phyloP scores from a whole-genome alignment of 805 yeast species.

The Torulaspora microellipsoides region DNA sequence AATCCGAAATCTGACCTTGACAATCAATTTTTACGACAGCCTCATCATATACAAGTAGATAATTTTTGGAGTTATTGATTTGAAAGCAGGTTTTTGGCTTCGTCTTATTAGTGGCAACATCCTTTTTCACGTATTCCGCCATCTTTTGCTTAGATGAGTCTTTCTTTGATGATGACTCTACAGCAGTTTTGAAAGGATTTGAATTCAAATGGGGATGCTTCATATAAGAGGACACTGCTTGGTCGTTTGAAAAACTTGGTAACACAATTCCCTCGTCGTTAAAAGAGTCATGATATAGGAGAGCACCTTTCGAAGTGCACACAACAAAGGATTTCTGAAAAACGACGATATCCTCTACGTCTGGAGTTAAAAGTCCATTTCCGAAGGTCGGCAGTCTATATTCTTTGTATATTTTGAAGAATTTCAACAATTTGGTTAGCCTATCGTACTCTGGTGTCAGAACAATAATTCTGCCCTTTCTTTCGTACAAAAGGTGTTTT shows the following conservation, averaged over 20 bases:
- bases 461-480: slow-evolving; percentile 45
- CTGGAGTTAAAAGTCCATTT: slow-evolving; percentile 50
- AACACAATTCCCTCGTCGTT: slow-evolving; percentile 51
- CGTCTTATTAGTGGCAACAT: slow-evolving; percentile 35
- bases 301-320: slow-evolving; percentile 63
- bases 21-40: slow-evolving; percentile 64
- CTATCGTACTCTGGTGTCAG: slow-evolving; percentile 35
- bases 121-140: slow-evolving; percentile 37
- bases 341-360: slow-evolving; percentile 55
- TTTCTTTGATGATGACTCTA: slow-evolving; percentile 23
- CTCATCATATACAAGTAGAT: slow-evolving; percentile 63
- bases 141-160: slow-evolving; percentile 30
- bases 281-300: slow-evolving; percentile 49
- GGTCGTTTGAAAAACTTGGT: slow-evolving; percentile 51
- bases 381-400: slow-evolving; percentile 52
- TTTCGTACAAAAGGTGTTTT: slow-evolving; percentile 53
- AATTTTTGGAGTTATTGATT: slow-evolving; percentile 48
- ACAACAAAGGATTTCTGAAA: slow-evolving; percentile 64
- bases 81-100: slow-evolving; percentile 62
- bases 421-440: slow-evolving; percentile 29
- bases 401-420: slow-evolving; percentile 48
- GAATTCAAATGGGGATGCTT: slow-evolving; percentile 21
- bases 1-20: slow-evolving; percentile 47
- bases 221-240: slow-evolving; percentile 12
- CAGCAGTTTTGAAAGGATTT: slow-evolving; percentile 19